These are phyloP conservation scores for Sporisorium scitamineum DNA, from an alignment of 1,284 basidiomycete species.

Conservation along the genomic window DNA sequence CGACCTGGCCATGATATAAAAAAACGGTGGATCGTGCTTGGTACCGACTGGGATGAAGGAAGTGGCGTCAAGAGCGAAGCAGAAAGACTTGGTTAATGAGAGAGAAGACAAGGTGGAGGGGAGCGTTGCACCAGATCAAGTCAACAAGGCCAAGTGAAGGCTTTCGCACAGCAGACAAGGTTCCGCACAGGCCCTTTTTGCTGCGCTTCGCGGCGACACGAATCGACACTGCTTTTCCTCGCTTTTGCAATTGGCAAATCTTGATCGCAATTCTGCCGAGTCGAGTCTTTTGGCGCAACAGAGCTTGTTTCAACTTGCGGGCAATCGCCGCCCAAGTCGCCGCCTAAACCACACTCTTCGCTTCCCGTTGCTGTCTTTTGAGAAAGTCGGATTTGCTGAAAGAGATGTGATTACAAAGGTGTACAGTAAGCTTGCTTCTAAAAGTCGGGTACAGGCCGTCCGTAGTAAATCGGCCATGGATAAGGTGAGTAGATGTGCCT, in stretches of 20 bases:
- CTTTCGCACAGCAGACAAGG: background rate
- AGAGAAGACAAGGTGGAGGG: background rate
- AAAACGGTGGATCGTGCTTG: background rate
- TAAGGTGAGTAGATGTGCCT: conserved; percentile 56
- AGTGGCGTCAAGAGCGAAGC: background rate
- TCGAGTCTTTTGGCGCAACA: background rate
- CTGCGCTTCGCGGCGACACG: background rate
- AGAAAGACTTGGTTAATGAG: background rate
- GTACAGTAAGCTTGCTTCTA: conserved; percentile 1
- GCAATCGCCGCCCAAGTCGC: too few relatives aligned
- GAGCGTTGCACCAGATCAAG: background rate
- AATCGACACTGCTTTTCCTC: background rate
- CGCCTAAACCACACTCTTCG: too few relatives aligned
- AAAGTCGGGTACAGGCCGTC: conserved; percentile 24
- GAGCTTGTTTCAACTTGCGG: too few relatives aligned
- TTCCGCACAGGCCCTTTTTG: conserved; percentile 1
- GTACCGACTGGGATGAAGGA: background rate
- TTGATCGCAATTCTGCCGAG: background rate
- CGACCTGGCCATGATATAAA: background rate
- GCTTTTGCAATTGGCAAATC: background rate
- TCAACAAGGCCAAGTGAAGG: background rate
- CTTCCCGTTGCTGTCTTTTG: background rate
- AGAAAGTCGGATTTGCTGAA: background rate
- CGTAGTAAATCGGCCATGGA: conserved; percentile 53
- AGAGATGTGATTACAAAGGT: background rate